Evolutionary conservation across 805 yeast genomes (phyloP), one percentile per base, ranked within the genome.

Genomic region (Cyberlindnera euphorbiiphila): DNA sequence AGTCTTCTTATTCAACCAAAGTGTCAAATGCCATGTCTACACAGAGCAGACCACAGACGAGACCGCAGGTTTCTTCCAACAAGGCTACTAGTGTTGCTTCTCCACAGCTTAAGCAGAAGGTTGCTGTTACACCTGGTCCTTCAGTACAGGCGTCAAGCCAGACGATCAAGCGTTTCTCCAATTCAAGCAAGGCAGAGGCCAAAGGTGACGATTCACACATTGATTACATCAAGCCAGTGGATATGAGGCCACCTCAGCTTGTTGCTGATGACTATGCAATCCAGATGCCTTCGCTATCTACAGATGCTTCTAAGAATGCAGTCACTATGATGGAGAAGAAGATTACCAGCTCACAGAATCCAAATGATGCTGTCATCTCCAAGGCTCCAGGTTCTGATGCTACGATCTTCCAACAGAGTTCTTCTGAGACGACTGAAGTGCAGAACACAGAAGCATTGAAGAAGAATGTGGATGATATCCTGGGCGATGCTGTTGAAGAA

Each of bases 141-240:
- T n/a, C 29, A 5, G n/a, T 32, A 13, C 29, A 18, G 14, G 35
- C 41, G 16, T 12, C 22, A 9, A 21, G 31, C 6, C 28, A 27
- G 28, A 49, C 42, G 17, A 43, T 39, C 23, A 44, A 45, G 17
- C 23, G 38, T 22, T 48, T 46, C 31, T 28, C 49, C 21, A 47
- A 63, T n/a, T 39, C 64, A 1, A 10, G 54, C 1, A 38, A 41
- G 14, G 39, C 25, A 3, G 28, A 39, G 6, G 76, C 78, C 24
- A 78, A 78, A 51, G 78, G 78, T 34, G 83, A 77, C 48, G 37
- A 60, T 5, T 76, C 82, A 8, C 71, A 76, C 26, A 77, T 78
- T 44, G 85, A 78, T 53, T 71, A 69, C 29, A 76, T 62, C 59
- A 71, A 65, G 47, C 57, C 59, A 4, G 53, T 54, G 24, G 59